Base-by-base conservation (phyloP, 257 asterid species). In the Rehmannia glutinosa region DNA sequence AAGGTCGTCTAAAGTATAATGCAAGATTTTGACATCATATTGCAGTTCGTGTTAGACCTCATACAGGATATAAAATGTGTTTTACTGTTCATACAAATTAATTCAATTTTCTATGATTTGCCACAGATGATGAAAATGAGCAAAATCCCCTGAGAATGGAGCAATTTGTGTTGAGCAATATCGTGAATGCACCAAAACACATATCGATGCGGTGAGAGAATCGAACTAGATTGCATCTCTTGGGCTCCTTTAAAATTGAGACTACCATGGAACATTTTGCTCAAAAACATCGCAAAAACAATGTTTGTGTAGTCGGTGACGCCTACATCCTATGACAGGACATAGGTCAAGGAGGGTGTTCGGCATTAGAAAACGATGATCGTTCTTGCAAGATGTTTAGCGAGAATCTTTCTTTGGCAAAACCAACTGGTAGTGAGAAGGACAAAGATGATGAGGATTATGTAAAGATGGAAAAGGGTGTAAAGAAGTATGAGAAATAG, bases 291-390 rank as follows among this genome's bases (percentile, higher is more conserved):
- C 16, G 75, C 12, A 79, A 67, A 39, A 72, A 69, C 73, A 84
- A 82, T n/a, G 75, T 85, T 16, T 78, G 90, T 55, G 91, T 87
- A 2, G 89, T 66, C 0, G 97, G 95, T 5, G 93, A 87, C 46
- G 97, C 97, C 76, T 87, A 68, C 97, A 89, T 76, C 97, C 97
- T 9, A 83, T 89, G 97, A 87, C 95, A 23, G 5, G 97, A 89
- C 45, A 11, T 87, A 36, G 95, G 91, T 5, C 97, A 89, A 68
- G 97, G 97, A 52, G 97, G 93, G 8, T 87, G 91, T 43, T 89
- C 93, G 4, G 82, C 95, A 0, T 43, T 89, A n/a, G 97, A 87
- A 70, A 95, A 85, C 39, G 67, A 87, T 17, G n/a, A 47, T 87
- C 0, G 75, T 90, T 71, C 90, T 89, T 16, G 91, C 93, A 1